phyloP scores from a whole-genome alignment of 2,329 filamentous ascomycete species.

The Fusarium sp. region DNA sequence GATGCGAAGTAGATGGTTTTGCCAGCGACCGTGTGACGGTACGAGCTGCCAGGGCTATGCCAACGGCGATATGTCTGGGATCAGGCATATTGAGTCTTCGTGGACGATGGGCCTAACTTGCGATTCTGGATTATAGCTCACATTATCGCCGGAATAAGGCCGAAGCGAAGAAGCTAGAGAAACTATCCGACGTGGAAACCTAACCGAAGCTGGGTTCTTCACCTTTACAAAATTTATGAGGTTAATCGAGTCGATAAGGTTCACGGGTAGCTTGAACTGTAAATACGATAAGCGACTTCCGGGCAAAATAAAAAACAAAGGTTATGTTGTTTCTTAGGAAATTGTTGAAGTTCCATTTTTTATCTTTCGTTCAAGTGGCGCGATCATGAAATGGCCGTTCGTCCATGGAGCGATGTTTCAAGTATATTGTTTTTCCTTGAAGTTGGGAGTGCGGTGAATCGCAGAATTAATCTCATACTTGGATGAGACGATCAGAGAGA shows the following conservation, averaged over 20 bases:
- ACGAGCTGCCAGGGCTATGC: slow-evolving; percentile 10
- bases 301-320: background rate
- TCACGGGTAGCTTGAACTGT: background rate
- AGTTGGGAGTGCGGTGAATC: background rate
- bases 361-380: no score
- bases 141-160: background rate
- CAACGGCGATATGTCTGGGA: slow-evolving; percentile 5
- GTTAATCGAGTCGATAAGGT: background rate
- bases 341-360: no score
- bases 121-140: background rate
- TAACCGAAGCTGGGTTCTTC: background rate
- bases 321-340: background rate
- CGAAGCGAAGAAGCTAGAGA: background rate
- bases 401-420: background rate
- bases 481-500: background rate
- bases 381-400: background rate
- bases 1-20: slow-evolving; percentile 30
- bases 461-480: no score
- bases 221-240: background rate
- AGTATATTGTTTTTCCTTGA: background rate
- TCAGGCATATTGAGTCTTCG: background rate
- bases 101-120: slow-evolving; percentile 7
- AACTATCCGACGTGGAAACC: background rate
- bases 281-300: background rate
- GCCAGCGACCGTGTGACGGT: slow-evolving; percentile 7